Evolutionary conservation across 2,329 filamentous ascomycete genomes (phyloP).

Genomic region (Thelonectria blattea): DNA sequence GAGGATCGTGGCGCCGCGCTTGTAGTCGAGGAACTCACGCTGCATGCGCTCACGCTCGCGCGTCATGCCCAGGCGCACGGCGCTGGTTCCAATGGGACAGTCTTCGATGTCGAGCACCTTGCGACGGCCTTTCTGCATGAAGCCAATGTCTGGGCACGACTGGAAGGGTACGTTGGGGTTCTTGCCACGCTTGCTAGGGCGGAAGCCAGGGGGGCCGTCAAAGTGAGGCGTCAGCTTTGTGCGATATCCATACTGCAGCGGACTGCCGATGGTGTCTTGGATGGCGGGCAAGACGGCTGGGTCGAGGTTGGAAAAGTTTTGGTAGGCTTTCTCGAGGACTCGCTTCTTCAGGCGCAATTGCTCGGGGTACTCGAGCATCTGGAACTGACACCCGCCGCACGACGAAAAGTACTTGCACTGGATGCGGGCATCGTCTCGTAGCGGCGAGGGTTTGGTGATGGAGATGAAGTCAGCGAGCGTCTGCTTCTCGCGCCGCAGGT

Average conservation of each 20-base stretch:
- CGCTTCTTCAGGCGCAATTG: constrained; percentile 85
- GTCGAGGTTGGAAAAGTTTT: constrained; percentile 85
- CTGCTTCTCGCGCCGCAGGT: constrained; percentile 70
- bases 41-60: constrained; percentile 79
- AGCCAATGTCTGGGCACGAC: constrained; percentile 81
- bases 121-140: constrained; percentile 83
- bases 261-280: constrained; percentile 85
- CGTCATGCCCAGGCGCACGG: constrained; percentile 79
- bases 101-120: constrained; percentile 93
- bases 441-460: constrained; percentile 73
- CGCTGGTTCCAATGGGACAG: constrained; percentile 91
- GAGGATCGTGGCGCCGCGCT: constrained; percentile 84
- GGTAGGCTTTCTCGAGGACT: constrained; percentile 90
- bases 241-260: constrained; percentile 89
- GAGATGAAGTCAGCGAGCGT: constrained; percentile 83
- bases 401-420: constrained; percentile 84
- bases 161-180: constrained; percentile 57
- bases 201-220: constrained; percentile 70
- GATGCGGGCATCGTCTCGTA: constrained; percentile 78
- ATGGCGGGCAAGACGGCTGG: constrained; percentile 77
- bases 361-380: constrained; percentile 90
- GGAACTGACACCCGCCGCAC: constrained; percentile 95
- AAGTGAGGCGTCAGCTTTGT: constrained; percentile 98
- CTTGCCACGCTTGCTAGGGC: constrained; percentile 57
- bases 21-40: constrained; percentile 73